A percentile compares a stretch with the other conserved stretches of the same genome.
phyloP scores from a whole-genome alignment of 441 rosid species.

The Adansonia gregorii region DNA sequence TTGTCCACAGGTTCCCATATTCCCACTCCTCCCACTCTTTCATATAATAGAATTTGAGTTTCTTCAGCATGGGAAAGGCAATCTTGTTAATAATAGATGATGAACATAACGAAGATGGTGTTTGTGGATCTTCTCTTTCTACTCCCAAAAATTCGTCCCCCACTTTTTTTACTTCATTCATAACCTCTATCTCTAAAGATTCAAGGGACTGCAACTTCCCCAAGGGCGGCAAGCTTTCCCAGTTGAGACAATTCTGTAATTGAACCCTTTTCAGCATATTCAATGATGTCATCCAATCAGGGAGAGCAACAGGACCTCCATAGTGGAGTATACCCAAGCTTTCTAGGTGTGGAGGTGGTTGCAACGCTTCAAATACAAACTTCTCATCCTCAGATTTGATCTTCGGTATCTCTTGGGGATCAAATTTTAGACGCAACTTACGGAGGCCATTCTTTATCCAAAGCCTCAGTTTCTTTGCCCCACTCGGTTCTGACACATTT shows the following conservation, averaged over 20 bases:
- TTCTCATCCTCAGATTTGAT: not conserved
- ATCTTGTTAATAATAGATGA: not conserved
- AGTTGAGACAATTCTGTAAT: constrained; percentile 9
- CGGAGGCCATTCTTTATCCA: constrained; percentile 20
- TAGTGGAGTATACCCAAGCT: not conserved
- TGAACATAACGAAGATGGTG: not conserved
- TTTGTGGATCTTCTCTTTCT: not conserved
- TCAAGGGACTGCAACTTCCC: constrained; percentile 25
- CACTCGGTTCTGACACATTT: constrained; percentile 7
- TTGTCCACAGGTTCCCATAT: not conserved
- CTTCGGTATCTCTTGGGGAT: not conserved
- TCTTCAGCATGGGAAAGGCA: constrained; percentile 23
- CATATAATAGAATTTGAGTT: not conserved
- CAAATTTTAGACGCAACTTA: not conserved
- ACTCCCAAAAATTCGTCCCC: constrained; percentile 25
- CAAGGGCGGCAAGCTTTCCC: constrained; percentile 1
- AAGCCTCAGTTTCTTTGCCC: constrained; percentile 30
- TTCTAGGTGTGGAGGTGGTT: constrained; percentile 12
- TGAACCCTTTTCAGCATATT: constrained; percentile 2
- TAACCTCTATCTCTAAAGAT: not conserved
- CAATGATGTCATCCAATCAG: not conserved
- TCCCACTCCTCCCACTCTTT: constrained; percentile 30
- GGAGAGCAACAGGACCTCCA: not conserved
- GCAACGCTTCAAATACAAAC: constrained; percentile 4
- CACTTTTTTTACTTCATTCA: constrained; percentile 12